Evolutionary conservation across 768 basidiomycete species (phyloP).

Genomic region (Dictyophora rubrovolvata): DNA sequence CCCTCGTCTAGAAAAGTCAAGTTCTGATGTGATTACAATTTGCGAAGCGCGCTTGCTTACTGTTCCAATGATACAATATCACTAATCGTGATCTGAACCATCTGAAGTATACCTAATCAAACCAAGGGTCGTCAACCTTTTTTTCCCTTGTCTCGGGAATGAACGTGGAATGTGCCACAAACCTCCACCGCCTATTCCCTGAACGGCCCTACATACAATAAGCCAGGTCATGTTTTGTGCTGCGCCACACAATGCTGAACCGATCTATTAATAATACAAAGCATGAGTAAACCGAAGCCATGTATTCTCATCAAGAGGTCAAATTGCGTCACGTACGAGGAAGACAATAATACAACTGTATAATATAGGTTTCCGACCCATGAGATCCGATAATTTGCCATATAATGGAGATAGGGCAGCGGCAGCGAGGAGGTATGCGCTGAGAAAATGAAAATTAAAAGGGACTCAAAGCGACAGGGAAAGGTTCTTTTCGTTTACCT

Average conservation of each 20-base stretch:
- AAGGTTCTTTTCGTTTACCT: constrained; percentile 29
- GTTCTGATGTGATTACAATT: neutral
- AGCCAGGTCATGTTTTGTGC: constrained; percentile 75
- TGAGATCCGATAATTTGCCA: constrained; percentile 63
- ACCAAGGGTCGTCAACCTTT: neutral
- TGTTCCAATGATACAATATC: constrained; percentile 78
- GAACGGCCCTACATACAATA: constrained; percentile 64
- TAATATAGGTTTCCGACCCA: constrained; percentile 62
- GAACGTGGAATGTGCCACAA: neutral
- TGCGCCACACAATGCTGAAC: constrained; percentile 73
- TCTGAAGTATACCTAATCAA: constrained; percentile 12
- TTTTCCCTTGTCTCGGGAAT: too few relatives aligned
- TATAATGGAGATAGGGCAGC: constrained; percentile 62
- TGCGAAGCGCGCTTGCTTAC: constrained; percentile 28
- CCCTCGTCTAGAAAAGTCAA: constrained; percentile 42
- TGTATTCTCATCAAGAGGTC: too few relatives aligned
- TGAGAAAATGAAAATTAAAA: constrained; percentile 18
- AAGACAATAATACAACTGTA: constrained; percentile 58
- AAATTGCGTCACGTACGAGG: constrained; percentile 41
- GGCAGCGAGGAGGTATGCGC: constrained; percentile 66
- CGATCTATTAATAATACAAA: constrained; percentile 34
- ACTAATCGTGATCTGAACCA: constrained; percentile 68
- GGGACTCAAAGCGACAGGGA: neutral
- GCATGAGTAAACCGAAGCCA: neutral
- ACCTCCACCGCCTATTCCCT: constrained; percentile 78